These are phyloP conservation scores for Mucor sp. DNA, from an alignment of 371 early-diverging fungal genomes.

Conservation along the genomic window DNA sequence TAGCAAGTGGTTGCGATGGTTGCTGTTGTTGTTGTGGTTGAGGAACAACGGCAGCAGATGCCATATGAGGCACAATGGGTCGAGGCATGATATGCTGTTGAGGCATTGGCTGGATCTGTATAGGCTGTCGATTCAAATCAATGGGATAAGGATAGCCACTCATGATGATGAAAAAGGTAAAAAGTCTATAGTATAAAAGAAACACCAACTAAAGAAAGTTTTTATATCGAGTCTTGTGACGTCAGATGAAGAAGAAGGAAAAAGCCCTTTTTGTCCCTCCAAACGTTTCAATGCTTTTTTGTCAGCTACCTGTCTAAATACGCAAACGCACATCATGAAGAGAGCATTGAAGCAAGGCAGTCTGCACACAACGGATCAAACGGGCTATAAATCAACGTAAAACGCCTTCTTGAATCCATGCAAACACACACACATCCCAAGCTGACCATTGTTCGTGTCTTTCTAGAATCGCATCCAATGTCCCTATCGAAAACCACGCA, in stretches of 20 bases:
- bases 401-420: background rate
- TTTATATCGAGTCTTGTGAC: background rate
- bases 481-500: conserved; percentile 94
- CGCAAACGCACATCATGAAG: background rate
- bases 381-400: background rate
- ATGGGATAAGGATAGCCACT: background rate
- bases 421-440: no score
- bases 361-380: background rate
- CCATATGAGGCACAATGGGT: background rate
- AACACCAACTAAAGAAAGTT: background rate
- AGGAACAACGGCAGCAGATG: background rate
- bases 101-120: background rate
- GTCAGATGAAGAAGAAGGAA: background rate
- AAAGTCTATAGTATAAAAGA: background rate
- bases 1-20: background rate
- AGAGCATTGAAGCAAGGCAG: background rate
- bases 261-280: background rate
- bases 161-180: background rate
- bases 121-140: background rate
- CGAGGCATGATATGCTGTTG: background rate
- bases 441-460: background rate
- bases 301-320: background rate
- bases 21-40: background rate
- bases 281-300: background rate
- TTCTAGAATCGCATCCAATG: conserved; percentile 74